These are phyloP conservation scores for Malus hybrid DNA, from an alignment of 331 rosid species.

Conservation along the genomic window DNA sequence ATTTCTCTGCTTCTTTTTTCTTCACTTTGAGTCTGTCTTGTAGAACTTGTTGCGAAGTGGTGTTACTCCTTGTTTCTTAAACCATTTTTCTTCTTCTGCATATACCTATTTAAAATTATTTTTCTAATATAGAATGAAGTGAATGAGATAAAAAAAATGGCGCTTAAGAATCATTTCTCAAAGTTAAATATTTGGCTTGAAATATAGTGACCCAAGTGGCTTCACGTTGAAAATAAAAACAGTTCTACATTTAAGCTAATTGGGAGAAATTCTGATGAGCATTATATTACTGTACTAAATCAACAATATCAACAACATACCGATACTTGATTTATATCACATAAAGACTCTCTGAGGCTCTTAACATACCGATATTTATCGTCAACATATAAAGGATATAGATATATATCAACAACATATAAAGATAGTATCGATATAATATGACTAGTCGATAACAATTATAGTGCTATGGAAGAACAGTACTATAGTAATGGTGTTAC, in stretches of 20 bases:
- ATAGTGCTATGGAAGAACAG: neutral
- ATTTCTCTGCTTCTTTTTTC: neutral
- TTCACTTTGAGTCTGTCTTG: neutral
- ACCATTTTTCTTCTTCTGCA: neutral
- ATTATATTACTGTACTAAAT: too few relatives aligned
- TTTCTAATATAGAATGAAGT: neutral
- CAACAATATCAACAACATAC: too few relatives aligned
- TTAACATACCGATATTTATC: too few relatives aligned
- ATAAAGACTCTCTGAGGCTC: neutral
- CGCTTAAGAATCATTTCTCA: neutral
- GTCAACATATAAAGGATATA: neutral
- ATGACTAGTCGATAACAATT: neutral
- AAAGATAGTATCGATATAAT: too few relatives aligned
- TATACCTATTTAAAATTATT: too few relatives aligned
- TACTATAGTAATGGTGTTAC: neutral
- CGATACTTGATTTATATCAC: neutral
- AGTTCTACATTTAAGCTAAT: neutral
- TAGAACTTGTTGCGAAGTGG: too few relatives aligned
- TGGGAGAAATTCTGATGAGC: neutral
- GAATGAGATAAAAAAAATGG: neutral
- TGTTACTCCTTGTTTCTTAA: neutral
- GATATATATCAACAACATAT: neutral
- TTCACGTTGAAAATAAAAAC: too few relatives aligned
- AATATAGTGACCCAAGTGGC: neutral
- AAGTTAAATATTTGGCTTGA: neutral